phyloP scores from a whole-genome alignment of 257 asterid genomes.

The Ajuga chamaepitys region DNA sequence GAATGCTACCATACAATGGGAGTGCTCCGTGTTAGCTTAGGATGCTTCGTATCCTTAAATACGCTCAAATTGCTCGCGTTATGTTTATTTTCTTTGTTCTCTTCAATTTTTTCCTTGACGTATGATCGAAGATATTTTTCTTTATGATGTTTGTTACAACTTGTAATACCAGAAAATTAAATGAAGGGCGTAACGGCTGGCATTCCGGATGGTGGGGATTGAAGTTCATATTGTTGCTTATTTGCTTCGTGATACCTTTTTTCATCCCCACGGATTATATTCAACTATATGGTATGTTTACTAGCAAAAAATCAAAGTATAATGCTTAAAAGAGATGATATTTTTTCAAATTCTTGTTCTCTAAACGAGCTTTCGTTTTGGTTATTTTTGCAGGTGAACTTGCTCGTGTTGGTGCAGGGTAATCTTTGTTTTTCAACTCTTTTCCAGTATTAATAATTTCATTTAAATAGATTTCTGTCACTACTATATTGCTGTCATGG shows the following conservation, averaged over 20 bases:
- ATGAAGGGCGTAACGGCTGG: slow-evolving; percentile 54
- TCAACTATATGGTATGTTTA: slow-evolving; percentile 64
- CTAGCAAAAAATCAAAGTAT: neutral
- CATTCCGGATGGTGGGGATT: slow-evolving; percentile 84
- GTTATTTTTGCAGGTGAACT: slow-evolving; percentile 59
- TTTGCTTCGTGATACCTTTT: slow-evolving; percentile 58
- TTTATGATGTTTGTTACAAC: slow-evolving; percentile 64
- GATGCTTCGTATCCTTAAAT: slow-evolving; percentile 77
- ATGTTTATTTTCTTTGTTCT: too few species aligned
- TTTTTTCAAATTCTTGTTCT: too few species aligned
- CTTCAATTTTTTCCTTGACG: slow-evolving; percentile 37
- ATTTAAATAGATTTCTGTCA: too few species aligned
- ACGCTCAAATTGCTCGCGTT: too few species aligned
- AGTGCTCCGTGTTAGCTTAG: slow-evolving; percentile 92
- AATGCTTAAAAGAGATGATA: too few species aligned
- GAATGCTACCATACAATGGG: slow-evolving; percentile 83
- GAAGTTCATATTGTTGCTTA: slow-evolving; percentile 42
- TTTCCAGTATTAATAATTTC: too few species aligned
- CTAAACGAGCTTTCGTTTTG: neutral
- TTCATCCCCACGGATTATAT: slow-evolving; percentile 64
- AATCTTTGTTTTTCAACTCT: slow-evolving; percentile 9
- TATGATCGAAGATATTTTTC: slow-evolving; percentile 57
- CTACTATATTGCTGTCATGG: too few species aligned
- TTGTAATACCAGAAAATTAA: slow-evolving; percentile 42
- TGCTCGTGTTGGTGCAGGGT: slow-evolving; percentile 97